Conservation (phyloP, 768 basidiomycete species). For the Mycena rosella region DNA sequence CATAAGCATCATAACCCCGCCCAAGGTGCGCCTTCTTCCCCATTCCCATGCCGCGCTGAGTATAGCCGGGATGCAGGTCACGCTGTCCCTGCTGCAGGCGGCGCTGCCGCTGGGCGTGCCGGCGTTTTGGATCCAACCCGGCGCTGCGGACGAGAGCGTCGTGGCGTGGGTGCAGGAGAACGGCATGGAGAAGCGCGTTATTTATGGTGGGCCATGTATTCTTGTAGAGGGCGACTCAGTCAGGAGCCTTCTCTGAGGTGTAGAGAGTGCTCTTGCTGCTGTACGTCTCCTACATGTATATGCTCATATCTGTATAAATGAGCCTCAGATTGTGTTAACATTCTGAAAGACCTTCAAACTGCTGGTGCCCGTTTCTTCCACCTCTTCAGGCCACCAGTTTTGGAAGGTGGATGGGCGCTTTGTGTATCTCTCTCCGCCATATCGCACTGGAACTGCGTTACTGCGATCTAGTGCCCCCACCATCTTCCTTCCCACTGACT, state of each 20-base stretch:
- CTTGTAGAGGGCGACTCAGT: constrained; percentile 81
- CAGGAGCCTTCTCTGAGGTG: constrained; percentile 46
- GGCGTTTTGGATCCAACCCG: constrained; percentile 91
- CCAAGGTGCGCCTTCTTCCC: constrained; percentile 60
- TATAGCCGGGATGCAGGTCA: constrained; percentile 63
- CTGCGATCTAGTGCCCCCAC: too few species aligned
- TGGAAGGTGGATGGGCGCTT: too few species aligned
- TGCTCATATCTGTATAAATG: too few species aligned
- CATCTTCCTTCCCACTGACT: too few species aligned
- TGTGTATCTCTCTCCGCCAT: too few species aligned
- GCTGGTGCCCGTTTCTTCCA: too few species aligned
- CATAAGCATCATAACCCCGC: constrained; percentile 83
- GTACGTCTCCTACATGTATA: too few species aligned
- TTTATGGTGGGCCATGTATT: constrained; percentile 88
- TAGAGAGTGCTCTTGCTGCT: too few species aligned
- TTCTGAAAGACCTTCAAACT: too few species aligned
- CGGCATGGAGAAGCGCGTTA: constrained; percentile 72
- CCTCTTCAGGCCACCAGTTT: too few species aligned
- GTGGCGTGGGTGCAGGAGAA: constrained; percentile 74
- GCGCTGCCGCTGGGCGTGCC: constrained; percentile 80
- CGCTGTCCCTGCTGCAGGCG: constrained; percentile 73
- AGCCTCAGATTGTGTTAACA: too few species aligned
- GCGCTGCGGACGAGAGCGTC: constrained; percentile 80
- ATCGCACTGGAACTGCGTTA: too few species aligned
- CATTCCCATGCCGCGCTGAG: constrained; percentile 8